These are phyloP conservation scores for Akanthomyces dipterigenus DNA, from an alignment of 2,329 filamentous ascomycete species.

Conservation along the genomic window DNA sequence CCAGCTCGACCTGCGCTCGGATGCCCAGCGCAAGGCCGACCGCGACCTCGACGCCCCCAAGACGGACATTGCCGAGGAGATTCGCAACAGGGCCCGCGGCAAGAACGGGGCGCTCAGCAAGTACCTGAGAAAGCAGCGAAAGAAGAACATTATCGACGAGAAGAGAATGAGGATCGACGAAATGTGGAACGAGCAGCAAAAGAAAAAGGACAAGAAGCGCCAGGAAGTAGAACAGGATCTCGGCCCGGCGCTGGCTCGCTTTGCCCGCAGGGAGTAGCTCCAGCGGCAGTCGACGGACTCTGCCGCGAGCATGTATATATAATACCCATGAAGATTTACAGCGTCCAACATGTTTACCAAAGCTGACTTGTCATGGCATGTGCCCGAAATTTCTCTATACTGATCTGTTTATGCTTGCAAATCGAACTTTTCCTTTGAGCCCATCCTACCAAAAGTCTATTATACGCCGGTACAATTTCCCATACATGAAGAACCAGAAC, in stretches of 20 bases:
- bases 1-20: conserved; percentile 72
- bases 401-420: not conserved
- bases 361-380: not conserved
- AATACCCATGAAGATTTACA: conserved; percentile 16
- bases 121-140: conserved; percentile 84
- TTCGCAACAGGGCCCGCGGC: conserved; percentile 73
- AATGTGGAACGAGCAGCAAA: conserved; percentile 65
- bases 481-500: not conserved
- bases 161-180: conserved; percentile 82
- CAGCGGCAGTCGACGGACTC: conserved; percentile 1
- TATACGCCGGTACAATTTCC: not conserved
- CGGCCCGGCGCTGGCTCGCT: conserved; percentile 79
- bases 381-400: not conserved
- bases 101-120: conserved; percentile 85
- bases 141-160: conserved; percentile 94
- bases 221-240: conserved; percentile 64
- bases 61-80: conserved; percentile 50
- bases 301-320: conserved; percentile 8
- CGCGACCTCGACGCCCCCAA: conserved; percentile 70
- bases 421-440: not conserved
- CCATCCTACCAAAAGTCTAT: not conserved
- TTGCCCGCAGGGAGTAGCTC: conserved; percentile 62
- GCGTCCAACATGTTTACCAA: not conserved
- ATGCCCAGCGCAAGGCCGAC: conserved; percentile 69
- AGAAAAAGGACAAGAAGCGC: conserved; percentile 56